Evolutionary conservation across 2,329 filamentous ascomycete genomes (phyloP).

Genomic region (Talaromyces funiculosus): DNA sequence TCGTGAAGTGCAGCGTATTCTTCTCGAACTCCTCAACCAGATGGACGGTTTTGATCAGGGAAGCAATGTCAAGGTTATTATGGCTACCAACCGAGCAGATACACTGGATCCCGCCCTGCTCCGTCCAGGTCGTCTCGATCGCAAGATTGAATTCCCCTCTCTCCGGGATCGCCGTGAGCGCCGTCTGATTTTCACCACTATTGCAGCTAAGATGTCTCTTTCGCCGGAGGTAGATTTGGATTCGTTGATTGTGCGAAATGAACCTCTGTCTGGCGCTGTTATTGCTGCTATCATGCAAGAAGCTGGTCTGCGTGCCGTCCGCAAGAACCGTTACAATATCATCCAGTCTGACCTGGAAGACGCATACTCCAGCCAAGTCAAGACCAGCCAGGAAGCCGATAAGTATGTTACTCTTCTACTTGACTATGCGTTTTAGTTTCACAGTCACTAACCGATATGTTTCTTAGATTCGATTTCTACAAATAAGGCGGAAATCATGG

Average conservation of each 20-base stretch:
- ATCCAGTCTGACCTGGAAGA: conserved; percentile 96
- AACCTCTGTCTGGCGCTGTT: conserved; percentile 88
- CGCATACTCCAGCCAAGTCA: conserved; percentile 94
- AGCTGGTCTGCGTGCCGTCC: conserved; percentile 84
- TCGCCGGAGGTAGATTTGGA: conserved; percentile 95
- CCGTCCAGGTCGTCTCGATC: conserved; percentile 84
- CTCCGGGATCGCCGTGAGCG: conserved; percentile 90
- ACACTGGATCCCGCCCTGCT: conserved; percentile 90
- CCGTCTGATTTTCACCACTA: conserved; percentile 94
- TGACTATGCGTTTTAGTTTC: conserved; percentile 11
- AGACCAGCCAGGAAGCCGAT: conserved; percentile 66
- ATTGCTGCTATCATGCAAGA: conserved; percentile 99
- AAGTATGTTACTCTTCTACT: conserved; percentile 38
- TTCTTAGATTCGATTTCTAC: conserved; percentile 86
- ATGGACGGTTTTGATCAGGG: conserved; percentile 99
- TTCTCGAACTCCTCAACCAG: conserved; percentile 95
- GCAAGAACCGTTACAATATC: conserved; percentile 99
- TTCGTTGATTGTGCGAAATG: conserved; percentile 91
- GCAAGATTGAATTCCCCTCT: conserved; percentile 98
- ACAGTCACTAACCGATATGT: conserved; percentile 36
- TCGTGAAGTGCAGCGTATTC: conserved; percentile 95
- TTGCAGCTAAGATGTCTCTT: conserved; percentile 93
- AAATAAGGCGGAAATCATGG: conserved; percentile 42
- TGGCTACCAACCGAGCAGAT: conserved; percentile 96
- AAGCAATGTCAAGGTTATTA: conserved; percentile 99